Evolutionary conservation across 2,329 filamentous ascomycete genomes (phyloP), one percentile per base, ranked within the genome.

Genomic region (Hypoxylon sp.): DNA sequence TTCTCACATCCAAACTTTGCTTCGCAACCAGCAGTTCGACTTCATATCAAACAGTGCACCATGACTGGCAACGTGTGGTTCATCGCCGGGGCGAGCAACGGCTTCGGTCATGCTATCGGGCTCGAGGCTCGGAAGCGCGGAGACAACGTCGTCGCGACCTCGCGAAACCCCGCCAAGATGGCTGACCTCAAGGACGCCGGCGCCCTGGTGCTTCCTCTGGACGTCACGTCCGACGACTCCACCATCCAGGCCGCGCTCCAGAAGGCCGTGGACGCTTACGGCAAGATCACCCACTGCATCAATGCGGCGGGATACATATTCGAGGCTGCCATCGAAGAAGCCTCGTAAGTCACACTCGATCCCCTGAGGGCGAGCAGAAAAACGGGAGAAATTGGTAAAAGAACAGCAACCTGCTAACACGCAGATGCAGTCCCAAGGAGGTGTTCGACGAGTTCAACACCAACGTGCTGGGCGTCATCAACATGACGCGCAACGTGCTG

Each of bases 81-180:
- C 70, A 79, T 85, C 66, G 79, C 78, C 9, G 82, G 80, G 21
- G 76, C 76, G 41, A 81, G 80, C 18, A 81, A 77, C 15, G 82
- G 83, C 47, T 79, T 85, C 56, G 83, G 83, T 5, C 71, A 72
- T 4, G 69, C 73, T 5, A 78, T 84, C 23, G 77, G 77, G 24
- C 66, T 74, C 24, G 65, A 72, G 9, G 78, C 81, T 1, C 73
- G 84, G 4, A 66, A 70, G 2, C 74, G 75, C 23, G 80, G 80
- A 23, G 78, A 85, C 67, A 74, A 70, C 0, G 82, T 83, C 56
- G 72, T 84, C 37, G 83, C 82, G 2, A 81, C 80, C 0, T 77
- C 81, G 1, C 79, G 82, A 26, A 73, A 72, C 3, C 62, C 74
- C 0, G 65, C 72, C 2, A 73, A 73, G 21, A 71, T 82, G 24